Evolutionary conservation across 306 rosid genomes (phyloP).

Genomic region (Ochetophila trinervis): DNA sequence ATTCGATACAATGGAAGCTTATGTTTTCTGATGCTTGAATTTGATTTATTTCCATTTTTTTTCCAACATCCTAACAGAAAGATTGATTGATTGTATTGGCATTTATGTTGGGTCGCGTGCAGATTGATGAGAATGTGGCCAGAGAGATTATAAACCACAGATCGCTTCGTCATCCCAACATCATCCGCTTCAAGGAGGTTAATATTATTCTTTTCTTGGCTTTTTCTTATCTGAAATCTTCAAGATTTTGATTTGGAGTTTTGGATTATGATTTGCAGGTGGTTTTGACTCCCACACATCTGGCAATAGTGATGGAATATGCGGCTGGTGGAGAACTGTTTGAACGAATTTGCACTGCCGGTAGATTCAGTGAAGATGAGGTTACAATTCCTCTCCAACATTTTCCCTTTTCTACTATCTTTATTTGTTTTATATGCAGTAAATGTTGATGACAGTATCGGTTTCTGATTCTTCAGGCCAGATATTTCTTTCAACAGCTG

Average conservation of each 20-base stretch:
- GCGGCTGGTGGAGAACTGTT: slow-evolving; percentile 70
- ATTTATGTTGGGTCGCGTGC: slow-evolving; percentile 11
- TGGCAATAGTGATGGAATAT: slow-evolving; percentile 71
- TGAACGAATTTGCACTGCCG: slow-evolving; percentile 64
- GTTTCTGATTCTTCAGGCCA: slow-evolving; percentile 40
- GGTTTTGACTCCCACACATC: slow-evolving; percentile 65
- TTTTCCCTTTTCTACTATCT: slow-evolving; percentile 5
- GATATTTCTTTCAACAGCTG: slow-evolving; percentile 76
- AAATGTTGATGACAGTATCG: not conserved
- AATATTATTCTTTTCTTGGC: slow-evolving; percentile 8
- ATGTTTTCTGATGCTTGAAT: no score
- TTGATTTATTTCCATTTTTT: not conserved
- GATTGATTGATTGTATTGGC: slow-evolving; percentile 3
- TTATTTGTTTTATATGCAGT: slow-evolving; percentile 2
- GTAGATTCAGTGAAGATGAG: slow-evolving; percentile 76
- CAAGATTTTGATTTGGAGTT: slow-evolving; percentile 1
- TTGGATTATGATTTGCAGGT: slow-evolving; percentile 33
- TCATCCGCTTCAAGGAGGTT: slow-evolving; percentile 70
- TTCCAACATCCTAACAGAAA: not conserved
- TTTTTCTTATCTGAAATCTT: slow-evolving; percentile 14
- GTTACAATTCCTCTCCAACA: slow-evolving; percentile 23
- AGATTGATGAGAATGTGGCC: slow-evolving; percentile 73
- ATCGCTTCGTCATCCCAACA: slow-evolving; percentile 64
- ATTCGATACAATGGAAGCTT: no score
- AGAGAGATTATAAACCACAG: slow-evolving; percentile 69